Conservation (phyloP, 1,139 yeast genomes). For the Magnusiomyces magnusii region DNA sequence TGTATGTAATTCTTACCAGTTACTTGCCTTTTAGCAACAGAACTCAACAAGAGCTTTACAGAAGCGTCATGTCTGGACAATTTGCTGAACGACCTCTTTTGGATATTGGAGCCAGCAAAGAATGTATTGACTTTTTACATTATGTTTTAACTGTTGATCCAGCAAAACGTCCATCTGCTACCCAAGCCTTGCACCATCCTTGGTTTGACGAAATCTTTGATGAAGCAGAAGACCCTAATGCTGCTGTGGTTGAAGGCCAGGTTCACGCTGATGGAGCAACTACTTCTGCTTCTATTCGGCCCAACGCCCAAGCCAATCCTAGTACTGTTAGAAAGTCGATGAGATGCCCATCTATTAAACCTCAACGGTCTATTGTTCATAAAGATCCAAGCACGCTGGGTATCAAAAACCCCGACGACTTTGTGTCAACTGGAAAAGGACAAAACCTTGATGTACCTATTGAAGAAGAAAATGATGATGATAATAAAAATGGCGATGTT, state of each 20-base stretch:
- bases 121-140: slow-evolving; percentile 60
- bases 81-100: slow-evolving; percentile 74
- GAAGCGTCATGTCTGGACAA: slow-evolving; percentile 66
- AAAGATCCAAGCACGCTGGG: background rate
- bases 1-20: slow-evolving; percentile 82
- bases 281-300: background rate
- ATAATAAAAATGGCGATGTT: background rate
- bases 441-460: background rate
- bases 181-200: slow-evolving; percentile 60
- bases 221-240: background rate
- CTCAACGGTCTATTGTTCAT: background rate
- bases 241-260: background rate
- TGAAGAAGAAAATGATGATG: background rate
- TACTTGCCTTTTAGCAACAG: slow-evolving; percentile 91
- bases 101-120: slow-evolving; percentile 55
- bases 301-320: background rate
- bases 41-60: slow-evolving; percentile 78
- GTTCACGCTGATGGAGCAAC: background rate
- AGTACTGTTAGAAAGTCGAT: background rate
- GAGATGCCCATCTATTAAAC: background rate
- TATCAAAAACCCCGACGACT: slow-evolving; percentile 6
- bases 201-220: slow-evolving; percentile 41
- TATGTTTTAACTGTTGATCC: slow-evolving; percentile 72
- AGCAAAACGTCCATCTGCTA: slow-evolving; percentile 57
- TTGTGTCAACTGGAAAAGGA: background rate